Base-by-base conservation (phyloP, 208 protist species). In the Naegleria fowleri region DNA sequence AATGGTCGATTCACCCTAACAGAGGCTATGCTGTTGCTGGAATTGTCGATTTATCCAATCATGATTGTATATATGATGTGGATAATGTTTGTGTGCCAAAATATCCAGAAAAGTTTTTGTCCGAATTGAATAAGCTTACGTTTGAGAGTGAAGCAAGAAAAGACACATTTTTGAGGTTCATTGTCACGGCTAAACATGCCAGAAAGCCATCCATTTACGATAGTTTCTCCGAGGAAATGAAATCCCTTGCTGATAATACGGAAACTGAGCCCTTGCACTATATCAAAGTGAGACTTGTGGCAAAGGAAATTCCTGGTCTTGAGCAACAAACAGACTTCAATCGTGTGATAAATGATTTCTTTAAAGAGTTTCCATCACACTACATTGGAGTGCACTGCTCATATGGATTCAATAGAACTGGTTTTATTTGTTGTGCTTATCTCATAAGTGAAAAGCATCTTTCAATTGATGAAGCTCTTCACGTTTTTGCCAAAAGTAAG, bases 321-420 rank as follows among this genome's bases (percentile, higher is more conserved):
- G n/a, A 19, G 0, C 19, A 48, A 33, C 19, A 40, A 33, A 25
- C 6, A 11, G 43, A 33, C 6, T 88, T 88, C 40, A 58, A 33
- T 51, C 19, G 55, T 11, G 43, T 58, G 7, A 38, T 88, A 39
- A 58, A 88, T 39, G 5, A 38, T 88, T 88, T 88, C 41, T 29
- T 33, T 29, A 7, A 58, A 7, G 25, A 38, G 25, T 58, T 43
- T 39, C 85, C 85, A 38, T 29, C 33, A 6, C 85, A 88, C n/a
- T 88, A 88, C n/a, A 52, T 88, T 58, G 85, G 85, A 43, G 85
- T 88, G 22, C 85, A 88, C n/a, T 88, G 85, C n/a, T 88, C 85
- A 0, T 88, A 88, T 58, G 85, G 85, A 16, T 88, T 88, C 22
- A 88, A 88, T 58, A 51, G 85, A 88, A 88, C 85, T 36, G 85